Conservation (phyloP, 148 eudicot species). For the Rhododendron molle region DNA sequence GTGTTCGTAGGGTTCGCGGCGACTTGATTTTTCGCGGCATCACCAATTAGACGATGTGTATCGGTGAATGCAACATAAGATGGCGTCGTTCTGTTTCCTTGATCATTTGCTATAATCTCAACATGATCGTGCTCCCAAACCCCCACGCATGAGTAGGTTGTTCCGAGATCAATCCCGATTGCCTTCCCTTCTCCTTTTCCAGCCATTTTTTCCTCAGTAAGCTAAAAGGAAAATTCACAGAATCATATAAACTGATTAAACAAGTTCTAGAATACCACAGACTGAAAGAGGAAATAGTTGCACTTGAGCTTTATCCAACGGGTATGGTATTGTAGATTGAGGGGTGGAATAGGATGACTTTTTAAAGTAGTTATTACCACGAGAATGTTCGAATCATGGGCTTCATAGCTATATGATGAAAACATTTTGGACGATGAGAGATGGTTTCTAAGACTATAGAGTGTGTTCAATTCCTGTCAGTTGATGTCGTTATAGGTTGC, state of each 20-base stretch:
- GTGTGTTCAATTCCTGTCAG: not conserved
- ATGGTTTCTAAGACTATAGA: no score
- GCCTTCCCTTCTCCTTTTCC: slow-evolving; percentile 14
- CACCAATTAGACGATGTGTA: slow-evolving; percentile 11
- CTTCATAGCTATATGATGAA: not conserved
- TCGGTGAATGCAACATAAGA: slow-evolving; percentile 20
- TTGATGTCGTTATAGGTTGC: not conserved
- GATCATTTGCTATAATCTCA: slow-evolving; percentile 18
- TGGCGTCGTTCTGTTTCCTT: slow-evolving; percentile 17
- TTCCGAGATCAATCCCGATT: slow-evolving; percentile 14
- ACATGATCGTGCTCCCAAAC: slow-evolving; percentile 15
- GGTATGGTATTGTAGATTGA: not conserved
- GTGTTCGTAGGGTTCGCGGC: slow-evolving; percentile 15
- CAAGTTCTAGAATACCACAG: not conserved
- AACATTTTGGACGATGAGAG: not conserved
- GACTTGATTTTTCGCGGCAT: slow-evolving; percentile 14
- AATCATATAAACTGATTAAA: not conserved
- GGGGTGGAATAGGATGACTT: not conserved
- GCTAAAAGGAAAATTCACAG: not conserved
- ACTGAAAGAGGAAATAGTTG: not conserved
- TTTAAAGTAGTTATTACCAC: not conserved
- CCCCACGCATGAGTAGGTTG: slow-evolving; percentile 17
- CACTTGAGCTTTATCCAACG: not conserved
- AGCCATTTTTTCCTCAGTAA: not conserved
- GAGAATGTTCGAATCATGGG: not conserved